Conservation (phyloP, 768 basidiomycete genomes). For the Rhodotorula babjevae region DNA sequence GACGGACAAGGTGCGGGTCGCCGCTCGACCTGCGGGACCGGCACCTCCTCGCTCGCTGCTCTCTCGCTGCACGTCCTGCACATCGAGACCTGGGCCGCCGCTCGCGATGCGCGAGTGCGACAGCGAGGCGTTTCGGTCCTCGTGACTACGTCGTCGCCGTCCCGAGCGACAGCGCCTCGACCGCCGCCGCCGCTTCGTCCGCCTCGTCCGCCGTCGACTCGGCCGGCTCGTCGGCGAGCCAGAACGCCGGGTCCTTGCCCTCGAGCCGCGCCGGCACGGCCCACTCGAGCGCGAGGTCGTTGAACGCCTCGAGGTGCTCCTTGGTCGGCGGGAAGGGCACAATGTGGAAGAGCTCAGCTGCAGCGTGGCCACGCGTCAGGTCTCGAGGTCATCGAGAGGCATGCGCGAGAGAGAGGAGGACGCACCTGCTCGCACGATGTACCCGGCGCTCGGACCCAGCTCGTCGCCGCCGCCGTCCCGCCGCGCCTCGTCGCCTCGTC, state of each 20-base stretch:
- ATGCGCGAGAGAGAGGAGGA: not conserved
- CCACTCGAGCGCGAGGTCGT: constrained; percentile 38
- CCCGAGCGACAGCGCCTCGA: constrained; percentile 2
- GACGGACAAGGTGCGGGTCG: too few relatives aligned
- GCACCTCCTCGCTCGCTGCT: too few relatives aligned
- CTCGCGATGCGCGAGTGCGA: too few relatives aligned
- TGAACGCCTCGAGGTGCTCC: constrained; percentile 36
- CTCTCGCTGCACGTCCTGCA: too few relatives aligned
- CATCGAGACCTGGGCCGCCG: too few relatives aligned
- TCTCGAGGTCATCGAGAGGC: too few relatives aligned
- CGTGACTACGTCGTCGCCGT: not conserved
- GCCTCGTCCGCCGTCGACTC: not conserved
- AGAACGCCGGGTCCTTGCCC: not conserved
- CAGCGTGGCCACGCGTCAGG: too few relatives aligned
- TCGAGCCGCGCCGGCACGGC: not conserved
- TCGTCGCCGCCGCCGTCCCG: not conserved
- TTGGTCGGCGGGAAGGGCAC: constrained; percentile 23
- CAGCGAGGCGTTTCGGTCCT: too few relatives aligned
- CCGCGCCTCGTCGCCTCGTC: not conserved
- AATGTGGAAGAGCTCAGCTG: constrained; percentile 26
- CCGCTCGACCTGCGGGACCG: too few relatives aligned
- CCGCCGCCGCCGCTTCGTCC: not conserved
- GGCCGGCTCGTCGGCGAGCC: not conserved
- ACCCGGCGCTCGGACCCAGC: constrained; percentile 12
- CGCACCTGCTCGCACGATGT: constrained; percentile 15